A percentile compares a stretch with the other conserved stretches of the same genome.
Evolutionary conservation across 495 filamentous ascomycete genomes (phyloP).

Genomic region (Recurvomyces mirabilis): DNA sequence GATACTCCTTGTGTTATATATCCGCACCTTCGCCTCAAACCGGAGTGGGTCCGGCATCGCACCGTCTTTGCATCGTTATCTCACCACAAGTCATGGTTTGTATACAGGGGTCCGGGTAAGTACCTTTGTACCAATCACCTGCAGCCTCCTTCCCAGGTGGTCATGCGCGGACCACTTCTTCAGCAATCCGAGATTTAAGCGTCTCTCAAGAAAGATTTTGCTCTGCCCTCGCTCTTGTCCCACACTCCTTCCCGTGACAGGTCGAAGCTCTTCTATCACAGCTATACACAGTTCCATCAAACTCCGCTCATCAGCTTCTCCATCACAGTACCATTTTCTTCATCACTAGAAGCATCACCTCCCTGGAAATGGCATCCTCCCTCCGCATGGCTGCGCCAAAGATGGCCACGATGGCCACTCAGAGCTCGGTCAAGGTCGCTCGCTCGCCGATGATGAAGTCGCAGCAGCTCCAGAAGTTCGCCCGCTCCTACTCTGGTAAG

Average conservation of each 20-base stretch:
- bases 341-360: background rate
- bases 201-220: conserved; percentile 13
- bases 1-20: no score
- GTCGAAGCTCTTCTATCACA: conserved; percentile 7
- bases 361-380: conserved; percentile 20
- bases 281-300: conserved; percentile 2
- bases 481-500: conserved; percentile 20
- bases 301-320: background rate
- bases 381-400: conserved; percentile 20
- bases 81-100: no score
- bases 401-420: conserved; percentile 22
- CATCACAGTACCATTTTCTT: conserved; percentile 11
- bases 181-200: conserved; percentile 11
- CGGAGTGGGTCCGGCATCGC: no score
- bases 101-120: no score
- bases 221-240: conserved; percentile 9
- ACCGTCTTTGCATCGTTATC: no score
- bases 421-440: conserved; percentile 21
- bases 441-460: conserved; percentile 21
- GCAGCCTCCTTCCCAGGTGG: conserved; percentile 5
- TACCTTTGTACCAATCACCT: conserved; percentile 11
- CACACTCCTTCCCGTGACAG: conserved; percentile 5
- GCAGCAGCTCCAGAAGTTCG: conserved; percentile 20
- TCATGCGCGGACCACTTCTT: background rate
- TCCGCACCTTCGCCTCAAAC: no score